Evolutionary conservation across 441 rosid species (phyloP).

Genomic region (Gossypium trilobum): DNA sequence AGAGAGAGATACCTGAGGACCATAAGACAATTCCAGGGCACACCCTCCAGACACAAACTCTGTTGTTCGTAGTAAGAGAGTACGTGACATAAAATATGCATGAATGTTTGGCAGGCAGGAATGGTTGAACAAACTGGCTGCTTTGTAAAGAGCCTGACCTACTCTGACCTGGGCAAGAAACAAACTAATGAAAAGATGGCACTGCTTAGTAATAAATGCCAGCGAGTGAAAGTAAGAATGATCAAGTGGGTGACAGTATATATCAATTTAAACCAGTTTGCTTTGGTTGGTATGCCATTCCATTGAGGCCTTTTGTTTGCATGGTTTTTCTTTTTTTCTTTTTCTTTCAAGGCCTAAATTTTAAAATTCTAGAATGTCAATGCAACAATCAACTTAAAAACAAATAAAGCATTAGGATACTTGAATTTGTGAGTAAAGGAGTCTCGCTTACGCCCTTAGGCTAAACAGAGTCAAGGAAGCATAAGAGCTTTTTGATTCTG

Average conservation of each 20-base stretch:
- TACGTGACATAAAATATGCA: constrained; percentile 73
- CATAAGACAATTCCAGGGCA: constrained; percentile 77
- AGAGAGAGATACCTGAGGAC: constrained; percentile 56
- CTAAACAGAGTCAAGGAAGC: no score
- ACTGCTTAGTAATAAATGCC: background rate
- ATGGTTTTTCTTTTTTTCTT: background rate
- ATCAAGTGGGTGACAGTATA: no score
- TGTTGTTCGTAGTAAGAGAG: constrained; percentile 51
- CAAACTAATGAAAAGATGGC: constrained; percentile 15
- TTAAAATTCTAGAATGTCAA: background rate
- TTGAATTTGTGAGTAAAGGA: no score
- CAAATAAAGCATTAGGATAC: background rate
- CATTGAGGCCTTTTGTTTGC: background rate
- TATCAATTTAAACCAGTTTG: background rate
- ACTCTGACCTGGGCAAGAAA: constrained; percentile 48
- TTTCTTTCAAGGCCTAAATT: background rate
- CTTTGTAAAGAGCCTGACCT: constrained; percentile 65
- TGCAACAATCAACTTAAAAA: background rate
- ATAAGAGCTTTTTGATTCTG: no score
- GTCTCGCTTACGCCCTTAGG: no score
- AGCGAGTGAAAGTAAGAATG: background rate
- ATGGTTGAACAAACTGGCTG: constrained; percentile 78
- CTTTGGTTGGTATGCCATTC: background rate
- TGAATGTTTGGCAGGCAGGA: constrained; percentile 84
- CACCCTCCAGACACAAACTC: constrained; percentile 47